Percentiles rank a stretch among this genome's conserved stretches.
These are phyloP conservation scores for Lasiodiplodia gonubiensis DNA, from an alignment of 2,329 filamentous ascomycete genomes.

Conservation along the genomic window DNA sequence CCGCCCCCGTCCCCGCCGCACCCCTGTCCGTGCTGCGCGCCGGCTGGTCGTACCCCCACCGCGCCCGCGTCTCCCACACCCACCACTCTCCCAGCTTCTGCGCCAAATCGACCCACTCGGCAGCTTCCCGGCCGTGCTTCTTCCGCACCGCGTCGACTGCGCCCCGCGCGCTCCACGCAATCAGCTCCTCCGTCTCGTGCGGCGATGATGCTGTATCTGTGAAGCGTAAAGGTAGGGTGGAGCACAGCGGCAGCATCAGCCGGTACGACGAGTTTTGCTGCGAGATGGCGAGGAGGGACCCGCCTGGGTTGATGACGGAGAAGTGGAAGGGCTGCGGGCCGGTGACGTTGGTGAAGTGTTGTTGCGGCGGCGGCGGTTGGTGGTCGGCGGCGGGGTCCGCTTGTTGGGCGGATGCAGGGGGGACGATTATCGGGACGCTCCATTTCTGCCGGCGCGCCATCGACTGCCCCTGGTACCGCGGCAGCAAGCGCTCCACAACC, in stretches of 20 bases:
- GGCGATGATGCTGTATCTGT: constrained; percentile 40
- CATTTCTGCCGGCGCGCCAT: constrained; percentile 43
- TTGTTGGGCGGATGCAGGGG: too few relatives aligned
- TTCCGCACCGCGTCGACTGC: constrained; percentile 36
- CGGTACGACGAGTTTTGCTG: constrained; percentile 34
- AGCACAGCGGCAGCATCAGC: constrained; percentile 37
- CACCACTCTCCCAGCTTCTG: constrained; percentile 49
- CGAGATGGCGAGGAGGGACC: constrained; percentile 35
- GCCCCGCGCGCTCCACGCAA: constrained; percentile 35
- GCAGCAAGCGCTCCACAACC: constrained; percentile 48
- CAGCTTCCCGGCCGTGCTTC: constrained; percentile 41
- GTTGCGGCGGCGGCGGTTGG: too few relatives aligned
- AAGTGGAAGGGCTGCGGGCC: constrained; percentile 41
- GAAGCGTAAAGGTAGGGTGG: constrained; percentile 40
- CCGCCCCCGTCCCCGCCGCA: constrained; percentile 31
- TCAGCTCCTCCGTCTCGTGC: constrained; percentile 37
- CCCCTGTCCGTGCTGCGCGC: constrained; percentile 36
- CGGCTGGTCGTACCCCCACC: constrained; percentile 35
- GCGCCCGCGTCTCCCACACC: constrained; percentile 41
- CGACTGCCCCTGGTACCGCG: constrained; percentile 55
- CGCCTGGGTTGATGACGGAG: constrained; percentile 38
- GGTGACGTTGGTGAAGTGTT: neutral
- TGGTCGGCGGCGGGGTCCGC: too few relatives aligned
- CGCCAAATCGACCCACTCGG: constrained; percentile 45
- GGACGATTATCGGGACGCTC: neutral